These are phyloP conservation scores for Schizothecium vesticola DNA, from an alignment of 495 filamentous ascomycete genomes.

Conservation along the genomic window DNA sequence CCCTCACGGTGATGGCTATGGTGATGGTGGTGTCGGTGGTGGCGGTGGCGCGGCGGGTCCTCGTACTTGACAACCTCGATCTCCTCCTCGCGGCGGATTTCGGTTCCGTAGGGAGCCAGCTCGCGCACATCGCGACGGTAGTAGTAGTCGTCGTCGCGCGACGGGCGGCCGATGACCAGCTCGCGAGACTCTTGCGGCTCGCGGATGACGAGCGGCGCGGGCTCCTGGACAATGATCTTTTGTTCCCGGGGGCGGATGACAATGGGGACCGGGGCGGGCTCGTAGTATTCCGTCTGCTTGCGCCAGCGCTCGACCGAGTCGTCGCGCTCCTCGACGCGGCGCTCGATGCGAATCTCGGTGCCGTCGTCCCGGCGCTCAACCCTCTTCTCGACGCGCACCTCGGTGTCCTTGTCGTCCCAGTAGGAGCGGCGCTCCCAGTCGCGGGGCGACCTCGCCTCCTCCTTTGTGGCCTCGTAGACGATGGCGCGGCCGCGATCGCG, in stretches of 20 bases:
- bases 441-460: constrained; percentile 25
- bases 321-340: constrained; percentile 41
- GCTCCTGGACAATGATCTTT: constrained; percentile 71
- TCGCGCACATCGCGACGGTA: constrained; percentile 53
- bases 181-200: constrained; percentile 39
- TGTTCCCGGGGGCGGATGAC: constrained; percentile 71
- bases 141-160: constrained; percentile 46
- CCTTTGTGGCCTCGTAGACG: constrained; percentile 37
- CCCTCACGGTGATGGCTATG: constrained; percentile 34
- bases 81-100: constrained; percentile 49
- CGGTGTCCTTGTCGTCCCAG: constrained; percentile 36
- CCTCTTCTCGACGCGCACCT: constrained; percentile 41
- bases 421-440: constrained; percentile 39
- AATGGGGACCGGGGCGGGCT: constrained; percentile 45
- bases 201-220: constrained; percentile 59
- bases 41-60: constrained; percentile 32
- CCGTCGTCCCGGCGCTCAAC: constrained; percentile 39
- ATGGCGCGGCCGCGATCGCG: constrained; percentile 24
- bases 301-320: constrained; percentile 58
- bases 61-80: constrained; percentile 49
- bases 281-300: constrained; percentile 64
- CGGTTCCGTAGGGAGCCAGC: constrained; percentile 44
- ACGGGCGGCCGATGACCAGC: constrained; percentile 41
- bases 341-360: constrained; percentile 43
- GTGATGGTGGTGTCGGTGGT: constrained; percentile 25